A percentile compares a stretch with the other conserved stretches of the same genome.
phyloP scores from a whole-genome alignment of 495 filamentous ascomycete species.

The Annulohypoxylon moriforme region DNA sequence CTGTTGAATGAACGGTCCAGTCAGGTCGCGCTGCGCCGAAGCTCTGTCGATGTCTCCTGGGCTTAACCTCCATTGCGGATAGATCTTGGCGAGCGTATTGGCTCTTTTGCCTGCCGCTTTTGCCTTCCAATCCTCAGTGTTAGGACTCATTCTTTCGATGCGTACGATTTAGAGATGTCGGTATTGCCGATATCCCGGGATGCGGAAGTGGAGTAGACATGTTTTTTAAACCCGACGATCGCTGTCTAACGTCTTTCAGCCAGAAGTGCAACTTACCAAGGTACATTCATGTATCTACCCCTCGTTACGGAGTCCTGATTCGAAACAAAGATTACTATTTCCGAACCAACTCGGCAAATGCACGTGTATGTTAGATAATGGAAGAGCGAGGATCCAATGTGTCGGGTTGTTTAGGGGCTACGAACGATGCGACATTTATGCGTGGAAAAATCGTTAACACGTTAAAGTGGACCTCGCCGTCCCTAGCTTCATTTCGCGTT shows the following conservation, averaged over 20 bases:
- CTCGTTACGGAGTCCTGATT: not conserved
- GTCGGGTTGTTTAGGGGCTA: not conserved
- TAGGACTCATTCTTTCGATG: not conserved
- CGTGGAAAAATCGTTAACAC: not conserved
- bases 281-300: not conserved
- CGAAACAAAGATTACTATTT: not conserved
- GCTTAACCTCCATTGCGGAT: conserved; percentile 43
- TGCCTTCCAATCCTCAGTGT: conserved; percentile 37
- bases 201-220: not conserved
- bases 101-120: conserved; percentile 43
- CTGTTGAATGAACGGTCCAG: conserved; percentile 48
- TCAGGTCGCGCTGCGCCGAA: conserved; percentile 40
- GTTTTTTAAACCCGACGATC: not conserved
- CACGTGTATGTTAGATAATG: not conserved
- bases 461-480: not conserved
- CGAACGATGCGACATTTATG: not conserved
- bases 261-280: not conserved
- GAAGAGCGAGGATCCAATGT: not conserved
- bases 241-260: conserved; percentile 5
- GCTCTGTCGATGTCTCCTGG: conserved; percentile 32
- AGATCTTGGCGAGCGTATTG: conserved; percentile 42
- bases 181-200: not conserved
- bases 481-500: not conserved
- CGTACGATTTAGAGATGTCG: not conserved
- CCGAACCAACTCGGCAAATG: not conserved